Conservation (phyloP, 352 stramenopile genomes). For the Phytopythium sindhum region DNA sequence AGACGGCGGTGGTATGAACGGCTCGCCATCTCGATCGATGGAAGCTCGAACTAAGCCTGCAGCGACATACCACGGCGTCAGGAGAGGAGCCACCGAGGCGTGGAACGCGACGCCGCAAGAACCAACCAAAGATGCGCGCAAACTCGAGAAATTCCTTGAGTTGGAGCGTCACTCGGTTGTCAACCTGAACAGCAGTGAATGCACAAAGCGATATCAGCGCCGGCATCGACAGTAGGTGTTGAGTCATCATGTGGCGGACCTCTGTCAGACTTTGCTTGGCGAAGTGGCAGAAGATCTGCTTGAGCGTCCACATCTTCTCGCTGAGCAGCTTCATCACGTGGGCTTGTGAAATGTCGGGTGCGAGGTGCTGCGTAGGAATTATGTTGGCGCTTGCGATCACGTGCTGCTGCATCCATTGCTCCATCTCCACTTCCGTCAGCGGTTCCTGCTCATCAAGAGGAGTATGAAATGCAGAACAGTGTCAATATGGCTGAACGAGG, state of each 20-base stretch:
- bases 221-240: not conserved
- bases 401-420: conserved; percentile 44
- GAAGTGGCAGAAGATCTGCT: conserved; percentile 80
- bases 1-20: conserved; percentile 29
- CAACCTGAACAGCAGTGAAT: conserved; percentile 21
- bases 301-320: conserved; percentile 67
- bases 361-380: conserved; percentile 61
- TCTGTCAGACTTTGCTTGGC: conserved; percentile 54
- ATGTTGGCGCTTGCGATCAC: conserved; percentile 45
- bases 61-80: conserved; percentile 3
- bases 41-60: conserved; percentile 48
- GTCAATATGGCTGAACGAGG: not conserved
- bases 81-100: not conserved
- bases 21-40: conserved; percentile 48
- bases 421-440: conserved; percentile 25
- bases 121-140: conserved; percentile 64
- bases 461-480: not conserved
- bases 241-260: conserved; percentile 10
- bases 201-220: not conserved
- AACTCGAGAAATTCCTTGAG: conserved; percentile 71
- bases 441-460: conserved; percentile 7
- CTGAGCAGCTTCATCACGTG: conserved; percentile 71
- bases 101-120: not conserved
- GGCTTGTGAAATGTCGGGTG: conserved; percentile 57
- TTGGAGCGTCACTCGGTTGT: conserved; percentile 45